Conservation (phyloP, 192 early-diverging fungal species). For the Rhizoclosmatium globosum region DNA sequence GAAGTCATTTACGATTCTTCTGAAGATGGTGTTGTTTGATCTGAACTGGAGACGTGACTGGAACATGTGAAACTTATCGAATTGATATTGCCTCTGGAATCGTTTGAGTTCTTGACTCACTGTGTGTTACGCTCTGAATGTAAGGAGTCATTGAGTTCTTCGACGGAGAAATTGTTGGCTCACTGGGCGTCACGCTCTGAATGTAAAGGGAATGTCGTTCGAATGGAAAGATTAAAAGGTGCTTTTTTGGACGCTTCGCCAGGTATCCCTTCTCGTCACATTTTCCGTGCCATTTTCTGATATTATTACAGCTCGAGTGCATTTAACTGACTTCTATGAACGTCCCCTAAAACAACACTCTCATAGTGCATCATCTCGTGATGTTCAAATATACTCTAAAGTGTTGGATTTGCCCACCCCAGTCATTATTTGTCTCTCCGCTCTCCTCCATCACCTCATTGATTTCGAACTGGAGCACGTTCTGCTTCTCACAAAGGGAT, state of each 20-base stretch:
- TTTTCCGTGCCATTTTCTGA: not conserved
- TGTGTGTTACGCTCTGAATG: conserved; percentile 15
- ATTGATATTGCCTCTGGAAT: conserved; percentile 61
- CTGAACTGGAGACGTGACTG: conserved; percentile 74
- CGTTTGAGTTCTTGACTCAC: conserved; percentile 45
- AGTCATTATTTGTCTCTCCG: conserved; percentile 55
- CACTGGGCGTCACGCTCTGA: conserved; percentile 23
- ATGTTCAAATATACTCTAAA: conserved; percentile 40
- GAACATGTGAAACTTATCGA: conserved; percentile 72
- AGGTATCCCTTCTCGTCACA: conserved; percentile 3
- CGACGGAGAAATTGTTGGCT: conserved; percentile 64
- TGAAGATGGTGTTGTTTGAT: conserved; percentile 66
- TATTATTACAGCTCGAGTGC: conserved; percentile 17
- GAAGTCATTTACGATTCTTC: conserved; percentile 79
- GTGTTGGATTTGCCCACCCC: conserved; percentile 41
- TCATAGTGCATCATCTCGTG: not conserved
- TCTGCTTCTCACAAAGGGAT: conserved; percentile 64
- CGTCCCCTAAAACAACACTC: conserved; percentile 18
- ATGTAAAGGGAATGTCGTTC: conserved; percentile 50
- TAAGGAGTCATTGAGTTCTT: conserved; percentile 49
- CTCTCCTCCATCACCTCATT: conserved; percentile 66
- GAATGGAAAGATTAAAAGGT: conserved; percentile 63
- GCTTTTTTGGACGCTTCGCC: conserved; percentile 54
- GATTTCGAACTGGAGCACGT: conserved; percentile 70
- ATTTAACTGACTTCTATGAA: conserved; percentile 46